phyloP scores from a whole-genome alignment of 1,284 basidiomycete genomes.

The Singerocomus rubriflavus region DNA sequence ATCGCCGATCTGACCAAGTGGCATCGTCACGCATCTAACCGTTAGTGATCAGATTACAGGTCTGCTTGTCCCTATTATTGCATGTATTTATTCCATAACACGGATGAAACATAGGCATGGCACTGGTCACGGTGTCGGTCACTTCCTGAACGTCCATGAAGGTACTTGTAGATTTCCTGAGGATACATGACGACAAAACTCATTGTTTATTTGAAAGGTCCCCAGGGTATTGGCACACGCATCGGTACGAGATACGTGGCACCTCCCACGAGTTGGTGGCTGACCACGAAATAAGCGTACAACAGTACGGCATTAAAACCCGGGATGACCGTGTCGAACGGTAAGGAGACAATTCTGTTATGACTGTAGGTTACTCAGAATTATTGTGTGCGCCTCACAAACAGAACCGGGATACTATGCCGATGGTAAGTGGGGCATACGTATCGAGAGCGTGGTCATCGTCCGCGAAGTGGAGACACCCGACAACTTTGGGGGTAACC shows the following conservation, averaged over 20 bases:
- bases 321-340: slow-evolving; percentile 91
- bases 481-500: slow-evolving; percentile 86
- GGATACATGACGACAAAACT: background rate
- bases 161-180: slow-evolving; percentile 33
- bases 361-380: background rate
- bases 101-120: slow-evolving; percentile 55
- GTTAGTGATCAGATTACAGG: slow-evolving; percentile 41
- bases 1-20: background rate
- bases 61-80: slow-evolving; percentile 14
- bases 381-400: background rate
- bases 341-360: slow-evolving; percentile 28
- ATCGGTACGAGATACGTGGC: slow-evolving; percentile 45
- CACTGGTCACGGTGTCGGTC: slow-evolving; percentile 93
- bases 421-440: slow-evolving; percentile 89
- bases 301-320: slow-evolving; percentile 71
- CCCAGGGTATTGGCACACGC: slow-evolving; percentile 83
- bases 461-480: slow-evolving; percentile 70
- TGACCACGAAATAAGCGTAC: slow-evolving; percentile 41
- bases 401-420: slow-evolving; percentile 91
- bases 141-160: slow-evolving; percentile 93
- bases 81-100: background rate
- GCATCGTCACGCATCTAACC: background rate
- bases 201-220: slow-evolving; percentile 41
- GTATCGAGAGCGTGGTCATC: slow-evolving; percentile 88
- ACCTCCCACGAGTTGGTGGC: background rate